These are phyloP conservation scores for Cutaneotrichosporon sp. DNA, from an alignment of 1,284 basidiomycete species.

Conservation along the genomic window DNA sequence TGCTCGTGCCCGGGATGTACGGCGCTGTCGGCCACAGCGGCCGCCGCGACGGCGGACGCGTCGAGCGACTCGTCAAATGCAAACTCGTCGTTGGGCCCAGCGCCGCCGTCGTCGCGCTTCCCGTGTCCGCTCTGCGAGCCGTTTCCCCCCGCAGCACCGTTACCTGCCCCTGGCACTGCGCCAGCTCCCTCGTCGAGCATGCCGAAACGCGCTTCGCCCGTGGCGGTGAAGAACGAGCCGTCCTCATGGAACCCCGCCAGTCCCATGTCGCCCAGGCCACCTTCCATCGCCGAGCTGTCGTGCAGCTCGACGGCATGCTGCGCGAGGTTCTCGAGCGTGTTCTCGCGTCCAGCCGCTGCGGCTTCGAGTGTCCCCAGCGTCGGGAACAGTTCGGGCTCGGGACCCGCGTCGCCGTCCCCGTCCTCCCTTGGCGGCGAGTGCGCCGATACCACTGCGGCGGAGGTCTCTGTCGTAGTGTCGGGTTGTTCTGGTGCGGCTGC, in stretches of 20 bases:
- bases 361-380: neutral
- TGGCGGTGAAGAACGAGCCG: conserved; percentile 1
- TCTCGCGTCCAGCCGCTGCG: neutral
- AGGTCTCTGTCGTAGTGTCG: no score
- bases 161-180: neutral
- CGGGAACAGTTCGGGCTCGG: neutral
- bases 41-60: neutral
- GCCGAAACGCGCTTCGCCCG: conserved; percentile 4
- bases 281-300: neutral
- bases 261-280: neutral
- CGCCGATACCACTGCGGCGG: no score
- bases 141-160: neutral
- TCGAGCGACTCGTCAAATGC: neutral
- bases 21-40: neutral
- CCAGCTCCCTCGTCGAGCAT: neutral
- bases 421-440: neutral
- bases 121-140: neutral
- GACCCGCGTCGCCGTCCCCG: neutral
- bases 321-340: conserved; percentile 5
- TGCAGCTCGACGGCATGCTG: conserved; percentile 2
- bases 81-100: neutral
- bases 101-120: neutral
- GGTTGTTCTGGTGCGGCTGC: no score
- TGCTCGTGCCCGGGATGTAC: no score
- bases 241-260: conserved; percentile 2